Conservation (phyloP, 805 yeast genomes). For the Kodamaea restingae region DNA sequence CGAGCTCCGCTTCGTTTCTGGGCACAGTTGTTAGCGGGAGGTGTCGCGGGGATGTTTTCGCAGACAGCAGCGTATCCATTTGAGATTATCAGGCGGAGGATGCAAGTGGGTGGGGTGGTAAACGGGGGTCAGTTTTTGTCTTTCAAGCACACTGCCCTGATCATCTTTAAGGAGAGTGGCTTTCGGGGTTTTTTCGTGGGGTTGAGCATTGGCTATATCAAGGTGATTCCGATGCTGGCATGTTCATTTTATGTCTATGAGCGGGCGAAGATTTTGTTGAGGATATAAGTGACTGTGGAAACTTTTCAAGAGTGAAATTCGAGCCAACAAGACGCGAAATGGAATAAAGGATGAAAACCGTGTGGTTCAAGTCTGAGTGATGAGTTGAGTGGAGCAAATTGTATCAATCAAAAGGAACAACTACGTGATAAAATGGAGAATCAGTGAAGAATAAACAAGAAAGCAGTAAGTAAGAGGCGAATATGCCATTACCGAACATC, state of each 20-base stretch:
- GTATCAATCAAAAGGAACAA: too few relatives aligned
- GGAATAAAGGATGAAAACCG: too few relatives aligned
- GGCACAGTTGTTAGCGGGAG: constrained; percentile 95
- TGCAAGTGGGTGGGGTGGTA: constrained; percentile 89
- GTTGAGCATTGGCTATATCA: constrained; percentile 88
- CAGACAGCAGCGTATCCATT: constrained; percentile 97
- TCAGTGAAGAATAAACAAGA: too few relatives aligned
- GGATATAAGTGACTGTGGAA: too few relatives aligned
- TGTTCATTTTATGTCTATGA: constrained; percentile 95
- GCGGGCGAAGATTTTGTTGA: constrained; percentile 66
- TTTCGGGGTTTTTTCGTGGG: constrained; percentile 90
- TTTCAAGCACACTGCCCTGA: constrained; percentile 49
- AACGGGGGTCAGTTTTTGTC: constrained; percentile 56
- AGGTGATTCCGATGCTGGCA: constrained; percentile 96
- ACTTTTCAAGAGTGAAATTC: background rate
- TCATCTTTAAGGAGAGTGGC: constrained; percentile 72
- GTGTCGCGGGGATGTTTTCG: constrained; percentile 90
- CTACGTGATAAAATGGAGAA: too few relatives aligned
- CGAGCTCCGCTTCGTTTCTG: constrained; percentile 74
- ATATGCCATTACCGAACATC: too few relatives aligned
- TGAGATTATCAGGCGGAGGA: constrained; percentile 88
- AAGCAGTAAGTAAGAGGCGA: too few relatives aligned
- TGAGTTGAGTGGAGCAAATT: too few relatives aligned
- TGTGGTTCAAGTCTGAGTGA: too few relatives aligned
- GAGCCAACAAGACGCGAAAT: background rate